Conservation (phyloP, 495 filamentous ascomycete species). For the Podospora appendiculata region DNA sequence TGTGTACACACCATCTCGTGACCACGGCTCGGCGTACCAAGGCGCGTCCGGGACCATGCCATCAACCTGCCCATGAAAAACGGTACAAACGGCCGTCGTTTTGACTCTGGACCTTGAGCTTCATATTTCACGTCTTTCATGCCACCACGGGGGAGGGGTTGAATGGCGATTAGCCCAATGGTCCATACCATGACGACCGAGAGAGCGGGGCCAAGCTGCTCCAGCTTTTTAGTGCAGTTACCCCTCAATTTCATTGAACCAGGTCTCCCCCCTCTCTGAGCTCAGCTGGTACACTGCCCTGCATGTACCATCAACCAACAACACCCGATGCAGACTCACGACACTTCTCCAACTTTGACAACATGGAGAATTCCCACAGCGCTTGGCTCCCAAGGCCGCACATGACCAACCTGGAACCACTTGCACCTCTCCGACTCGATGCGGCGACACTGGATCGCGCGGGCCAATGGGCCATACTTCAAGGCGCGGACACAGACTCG, state of each 20-base stretch:
- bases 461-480: background rate
- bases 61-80: background rate
- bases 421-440: background rate
- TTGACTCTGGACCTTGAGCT: background rate
- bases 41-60: background rate
- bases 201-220: background rate
- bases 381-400: background rate
- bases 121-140: too few species aligned
- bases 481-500: background rate
- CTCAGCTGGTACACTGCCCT: too few species aligned
- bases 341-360: background rate
- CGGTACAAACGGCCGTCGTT: background rate
- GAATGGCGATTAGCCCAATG: background rate
- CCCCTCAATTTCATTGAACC: too few species aligned
- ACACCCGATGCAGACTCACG: background rate
- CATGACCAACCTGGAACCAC: constrained; percentile 1
- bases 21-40: background rate
- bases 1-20: background rate
- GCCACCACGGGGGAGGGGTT: background rate
- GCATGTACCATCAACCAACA: too few species aligned
- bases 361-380: background rate
- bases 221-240: background rate
- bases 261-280: too few species aligned
- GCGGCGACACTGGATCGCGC: background rate
- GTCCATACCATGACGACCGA: background rate